Evolutionary conservation across 345 rosid species (phyloP).

Genomic region (Eucalyptus microcorys): DNA sequence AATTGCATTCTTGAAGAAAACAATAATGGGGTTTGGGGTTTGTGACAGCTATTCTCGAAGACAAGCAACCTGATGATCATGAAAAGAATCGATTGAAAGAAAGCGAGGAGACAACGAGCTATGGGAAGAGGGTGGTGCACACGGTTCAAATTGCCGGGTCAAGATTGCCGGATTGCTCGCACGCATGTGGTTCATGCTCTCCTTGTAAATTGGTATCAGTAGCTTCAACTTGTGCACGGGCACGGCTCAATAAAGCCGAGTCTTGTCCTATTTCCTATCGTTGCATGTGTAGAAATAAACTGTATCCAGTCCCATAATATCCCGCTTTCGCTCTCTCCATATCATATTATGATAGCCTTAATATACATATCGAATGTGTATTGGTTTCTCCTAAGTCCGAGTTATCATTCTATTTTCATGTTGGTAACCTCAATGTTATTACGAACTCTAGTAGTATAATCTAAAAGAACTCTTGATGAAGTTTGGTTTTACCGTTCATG

Average conservation of each 20-base stretch:
- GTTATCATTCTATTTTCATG: background rate
- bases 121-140: constrained; percentile 11
- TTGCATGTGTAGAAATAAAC: constrained; percentile 80
- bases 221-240: constrained; percentile 58
- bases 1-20: background rate
- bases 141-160: constrained; percentile 72
- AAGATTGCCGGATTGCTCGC: constrained; percentile 79
- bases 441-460: background rate
- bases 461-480: background rate
- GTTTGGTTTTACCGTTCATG: background rate
- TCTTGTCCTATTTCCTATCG: constrained; percentile 88
- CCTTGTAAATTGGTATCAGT: constrained; percentile 88
- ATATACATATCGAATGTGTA: background rate
- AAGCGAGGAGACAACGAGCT: background rate
- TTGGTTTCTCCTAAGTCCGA: background rate
- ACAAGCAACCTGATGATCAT: background rate
- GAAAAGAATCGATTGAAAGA: background rate
- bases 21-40: background rate
- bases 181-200: constrained; percentile 85
- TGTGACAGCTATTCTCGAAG: background rate
- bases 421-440: background rate
- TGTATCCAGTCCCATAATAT: constrained; percentile 66
- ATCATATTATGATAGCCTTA: background rate
- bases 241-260: constrained; percentile 55
- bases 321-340: background rate